Percentiles rank a stretch among this genome's conserved stretches.
Evolutionary conservation across 2,329 filamentous ascomycete species (phyloP).

Genomic region (Triangularia setosa): DNA sequence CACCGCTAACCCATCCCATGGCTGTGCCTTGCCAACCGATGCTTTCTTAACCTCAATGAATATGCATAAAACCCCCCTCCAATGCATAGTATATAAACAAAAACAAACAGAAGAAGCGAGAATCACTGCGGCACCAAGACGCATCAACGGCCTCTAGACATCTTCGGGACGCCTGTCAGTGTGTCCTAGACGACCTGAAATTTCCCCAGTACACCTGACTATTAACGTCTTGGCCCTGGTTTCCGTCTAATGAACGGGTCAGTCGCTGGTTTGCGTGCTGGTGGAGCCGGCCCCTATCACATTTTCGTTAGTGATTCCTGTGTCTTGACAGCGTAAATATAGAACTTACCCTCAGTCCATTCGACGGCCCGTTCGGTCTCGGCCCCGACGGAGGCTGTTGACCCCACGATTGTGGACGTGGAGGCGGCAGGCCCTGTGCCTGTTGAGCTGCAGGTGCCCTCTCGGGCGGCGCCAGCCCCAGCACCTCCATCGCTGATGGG

Average conservation of each 20-base stretch:
- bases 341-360: neutral
- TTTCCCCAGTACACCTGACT: neutral
- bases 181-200: neutral
- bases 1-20: neutral
- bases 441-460: constrained; percentile 17
- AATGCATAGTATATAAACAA: neutral
- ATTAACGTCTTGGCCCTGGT: constrained; percentile 7
- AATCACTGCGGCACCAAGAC: neutral
- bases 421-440: constrained; percentile 4
- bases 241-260: constrained; percentile 45
- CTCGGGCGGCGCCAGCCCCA: constrained; percentile 45
- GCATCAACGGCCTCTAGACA: too few species aligned
- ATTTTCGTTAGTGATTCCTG: neutral
- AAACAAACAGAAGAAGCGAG: neutral
- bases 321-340: neutral
- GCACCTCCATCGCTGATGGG: constrained; percentile 50
- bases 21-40: neutral
- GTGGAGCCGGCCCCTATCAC: neutral
- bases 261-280: constrained; percentile 25
- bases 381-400: constrained; percentile 6
- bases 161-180: too few species aligned
- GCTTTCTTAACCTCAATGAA: neutral
- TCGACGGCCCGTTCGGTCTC: constrained; percentile 7
- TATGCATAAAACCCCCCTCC: neutral
- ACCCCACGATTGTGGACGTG: constrained; percentile 7